Conservation (phyloP, 2,329 filamentous ascomycete species). For the Calonectria naviculata region DNA sequence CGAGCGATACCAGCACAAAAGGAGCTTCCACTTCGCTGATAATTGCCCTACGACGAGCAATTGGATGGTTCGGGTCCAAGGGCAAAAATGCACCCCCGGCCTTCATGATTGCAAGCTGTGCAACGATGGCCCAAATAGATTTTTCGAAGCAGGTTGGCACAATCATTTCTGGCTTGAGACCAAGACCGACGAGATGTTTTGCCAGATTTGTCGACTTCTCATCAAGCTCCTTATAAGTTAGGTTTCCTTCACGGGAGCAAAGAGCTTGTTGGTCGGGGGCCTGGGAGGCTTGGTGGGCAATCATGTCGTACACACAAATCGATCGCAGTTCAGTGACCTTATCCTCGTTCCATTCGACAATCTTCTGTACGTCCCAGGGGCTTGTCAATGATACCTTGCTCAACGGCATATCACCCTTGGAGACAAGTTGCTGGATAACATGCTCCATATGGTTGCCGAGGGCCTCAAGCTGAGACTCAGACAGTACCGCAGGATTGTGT, state of each 20-base stretch:
- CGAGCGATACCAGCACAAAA: neutral
- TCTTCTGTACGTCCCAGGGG: neutral
- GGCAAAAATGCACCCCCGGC: slow-evolving; percentile 2
- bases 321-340: neutral
- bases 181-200: neutral
- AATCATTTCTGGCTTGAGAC: neutral
- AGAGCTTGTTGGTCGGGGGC: neutral
- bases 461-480: neutral
- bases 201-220: neutral
- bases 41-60: neutral
- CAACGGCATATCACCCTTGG: neutral
- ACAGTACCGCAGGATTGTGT: neutral
- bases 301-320: neutral
- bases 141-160: slow-evolving; percentile 11
- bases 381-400: neutral
- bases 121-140: slow-evolving; percentile 5
- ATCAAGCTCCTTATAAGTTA: neutral
- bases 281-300: neutral
- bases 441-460: neutral
- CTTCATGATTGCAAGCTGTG: slow-evolving; percentile 7
- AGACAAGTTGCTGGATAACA: neutral
- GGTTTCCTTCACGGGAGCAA: neutral
- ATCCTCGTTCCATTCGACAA: neutral
- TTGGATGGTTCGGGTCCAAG: neutral
- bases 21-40: neutral